Evolutionary conservation across 164 flowering plant genomes (phyloP).

Genomic region (Macadamia tetraphylla): DNA sequence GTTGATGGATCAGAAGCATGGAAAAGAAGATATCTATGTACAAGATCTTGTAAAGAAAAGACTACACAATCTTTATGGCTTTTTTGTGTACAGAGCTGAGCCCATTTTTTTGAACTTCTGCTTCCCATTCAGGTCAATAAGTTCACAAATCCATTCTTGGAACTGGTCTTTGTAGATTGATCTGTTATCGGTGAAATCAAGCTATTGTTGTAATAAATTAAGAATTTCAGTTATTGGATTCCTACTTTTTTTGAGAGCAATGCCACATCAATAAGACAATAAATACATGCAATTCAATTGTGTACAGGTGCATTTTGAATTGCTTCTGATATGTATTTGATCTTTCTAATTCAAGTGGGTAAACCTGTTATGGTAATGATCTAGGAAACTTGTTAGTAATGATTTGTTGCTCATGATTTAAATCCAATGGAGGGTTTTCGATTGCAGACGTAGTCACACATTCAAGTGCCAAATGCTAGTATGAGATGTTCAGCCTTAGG

Average conservation of each 20-base stretch:
- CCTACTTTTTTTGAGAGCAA: neutral
- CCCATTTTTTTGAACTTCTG: constrained; percentile 1
- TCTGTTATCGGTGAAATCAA: neutral
- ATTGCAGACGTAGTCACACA: no score
- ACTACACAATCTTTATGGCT: constrained; percentile 19
- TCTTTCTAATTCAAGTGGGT: no score
- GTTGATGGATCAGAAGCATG: constrained; percentile 22
- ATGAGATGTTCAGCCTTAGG: no score
- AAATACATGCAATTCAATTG: no score
- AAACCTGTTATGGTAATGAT: no score
- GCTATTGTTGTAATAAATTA: neutral
- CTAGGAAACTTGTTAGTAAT: no score
- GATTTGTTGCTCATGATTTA: no score
- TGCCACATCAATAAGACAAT: no score
- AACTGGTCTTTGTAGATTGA: neutral
- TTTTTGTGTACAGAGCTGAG: constrained; percentile 34
- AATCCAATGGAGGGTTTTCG: no score
- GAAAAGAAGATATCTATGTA: neutral
- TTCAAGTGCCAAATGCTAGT: no score
- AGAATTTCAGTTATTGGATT: neutral
- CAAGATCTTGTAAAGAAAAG: constrained; percentile 24
- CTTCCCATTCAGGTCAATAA: neutral
- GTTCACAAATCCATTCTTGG: neutral
- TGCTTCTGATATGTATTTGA: no score
- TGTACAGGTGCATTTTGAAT: no score